Percentiles rank a stretch among this genome's conserved stretches.
phyloP scores from a whole-genome alignment of 2,329 filamentous ascomycete species.

The Stagonosporopsis chrysanthemi region DNA sequence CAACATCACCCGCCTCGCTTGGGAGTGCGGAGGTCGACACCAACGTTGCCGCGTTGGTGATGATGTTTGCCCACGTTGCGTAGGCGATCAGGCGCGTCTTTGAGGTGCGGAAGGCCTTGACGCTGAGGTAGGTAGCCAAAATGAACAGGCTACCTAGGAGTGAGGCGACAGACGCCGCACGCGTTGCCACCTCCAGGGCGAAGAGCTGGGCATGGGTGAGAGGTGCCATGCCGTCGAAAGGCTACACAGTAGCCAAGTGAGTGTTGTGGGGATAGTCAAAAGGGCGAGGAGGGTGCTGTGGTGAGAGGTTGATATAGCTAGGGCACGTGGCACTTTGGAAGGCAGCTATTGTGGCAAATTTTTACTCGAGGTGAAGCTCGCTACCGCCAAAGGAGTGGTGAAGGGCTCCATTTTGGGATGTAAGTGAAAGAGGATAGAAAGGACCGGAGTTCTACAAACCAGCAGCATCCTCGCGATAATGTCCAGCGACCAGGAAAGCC shows the following conservation, averaged over 20 bases:
- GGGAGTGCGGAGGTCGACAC: constrained; percentile 70
- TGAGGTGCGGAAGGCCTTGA: constrained; percentile 78
- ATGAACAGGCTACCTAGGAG: constrained; percentile 75
- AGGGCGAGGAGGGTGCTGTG: not conserved
- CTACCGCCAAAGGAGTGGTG: not conserved
- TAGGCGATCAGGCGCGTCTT: constrained; percentile 87
- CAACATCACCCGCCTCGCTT: constrained; percentile 41
- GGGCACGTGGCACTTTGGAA: not conserved
- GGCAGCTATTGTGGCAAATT: not conserved
- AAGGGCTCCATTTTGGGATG: not conserved
- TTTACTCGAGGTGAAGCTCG: constrained; percentile 1
- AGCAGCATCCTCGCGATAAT: constrained; percentile 64
- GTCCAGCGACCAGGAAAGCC: constrained; percentile 90
- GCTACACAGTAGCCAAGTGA: not conserved
- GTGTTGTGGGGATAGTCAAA: not conserved
- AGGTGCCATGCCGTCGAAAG: not conserved
- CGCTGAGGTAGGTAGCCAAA: constrained; percentile 73
- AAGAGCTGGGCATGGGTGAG: not conserved
- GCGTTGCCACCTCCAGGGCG: constrained; percentile 69
- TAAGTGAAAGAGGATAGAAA: not conserved
- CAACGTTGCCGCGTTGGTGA: constrained; percentile 78
- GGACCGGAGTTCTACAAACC: not conserved
- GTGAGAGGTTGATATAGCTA: not conserved
- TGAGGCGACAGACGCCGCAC: constrained; percentile 74
- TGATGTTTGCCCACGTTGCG: constrained; percentile 80